A percentile compares a stretch with the other conserved stretches of the same genome.
These are phyloP conservation scores for Candida sanyaensis DNA, from an alignment of 1,139 yeast species.

Conservation along the genomic window DNA sequence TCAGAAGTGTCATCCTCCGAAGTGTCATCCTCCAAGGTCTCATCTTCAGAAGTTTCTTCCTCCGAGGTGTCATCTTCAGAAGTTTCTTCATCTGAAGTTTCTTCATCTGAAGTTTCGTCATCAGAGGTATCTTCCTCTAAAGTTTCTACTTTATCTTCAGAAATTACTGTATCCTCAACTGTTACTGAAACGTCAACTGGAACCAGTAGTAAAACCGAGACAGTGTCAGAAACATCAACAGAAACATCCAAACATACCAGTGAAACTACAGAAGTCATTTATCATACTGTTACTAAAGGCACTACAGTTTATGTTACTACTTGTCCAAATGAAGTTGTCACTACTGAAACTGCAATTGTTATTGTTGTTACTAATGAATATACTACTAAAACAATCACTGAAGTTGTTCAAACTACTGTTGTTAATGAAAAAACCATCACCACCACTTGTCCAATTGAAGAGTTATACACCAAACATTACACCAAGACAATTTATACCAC, in stretches of 20 bases:
- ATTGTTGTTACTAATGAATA: slow-evolving; percentile 1
- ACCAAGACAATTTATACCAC: neutral
- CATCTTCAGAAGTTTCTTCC: too few relatives aligned
- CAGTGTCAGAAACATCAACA: neutral
- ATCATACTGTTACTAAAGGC: neutral
- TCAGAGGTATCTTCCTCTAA: neutral
- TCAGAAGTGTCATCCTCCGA: too few relatives aligned
- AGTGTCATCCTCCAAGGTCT: too few relatives aligned
- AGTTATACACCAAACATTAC: neutral
- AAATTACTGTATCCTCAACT: neutral
- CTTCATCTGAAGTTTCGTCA: neutral
- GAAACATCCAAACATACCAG: neutral
- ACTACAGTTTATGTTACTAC: neutral
- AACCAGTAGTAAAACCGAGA: neutral
- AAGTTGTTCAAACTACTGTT: slow-evolving; percentile 1
- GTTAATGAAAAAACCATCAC: neutral
- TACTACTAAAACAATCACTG: neutral
- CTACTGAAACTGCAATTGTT: neutral
- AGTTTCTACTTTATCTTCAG: neutral
- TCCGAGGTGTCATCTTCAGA: too few relatives aligned
- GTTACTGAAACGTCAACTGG: neutral
- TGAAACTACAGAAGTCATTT: neutral
- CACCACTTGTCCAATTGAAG: slow-evolving; percentile 1
- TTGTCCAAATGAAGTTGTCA: neutral
- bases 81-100: neutral